Evolutionary conservation across 371 early-diverging fungal species (phyloP).

Genomic region (Neoconidiobolus thromboides): DNA sequence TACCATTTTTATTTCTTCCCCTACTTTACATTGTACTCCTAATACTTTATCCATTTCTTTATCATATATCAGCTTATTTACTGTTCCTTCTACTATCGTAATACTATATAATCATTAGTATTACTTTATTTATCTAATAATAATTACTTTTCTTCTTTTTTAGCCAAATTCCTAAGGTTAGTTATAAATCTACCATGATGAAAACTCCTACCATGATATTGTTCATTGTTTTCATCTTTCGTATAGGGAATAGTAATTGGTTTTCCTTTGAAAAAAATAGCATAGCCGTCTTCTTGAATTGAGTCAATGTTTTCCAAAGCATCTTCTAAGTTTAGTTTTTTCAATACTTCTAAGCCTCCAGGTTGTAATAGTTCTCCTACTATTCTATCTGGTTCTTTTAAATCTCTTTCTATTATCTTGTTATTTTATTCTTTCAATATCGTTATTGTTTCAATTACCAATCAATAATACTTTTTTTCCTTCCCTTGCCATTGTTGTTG

Average conservation of each 20-base stretch:
- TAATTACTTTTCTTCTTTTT: constrained; percentile 26
- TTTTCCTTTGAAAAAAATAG: constrained; percentile 34
- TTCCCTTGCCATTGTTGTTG: constrained; percentile 43
- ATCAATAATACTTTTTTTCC: constrained; percentile 50
- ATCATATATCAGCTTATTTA: constrained; percentile 27
- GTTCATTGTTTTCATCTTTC: constrained; percentile 16
- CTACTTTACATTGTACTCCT: constrained; percentile 22
- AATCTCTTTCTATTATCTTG: constrained; percentile 48
- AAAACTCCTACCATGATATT: constrained; percentile 54
- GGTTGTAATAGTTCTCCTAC: constrained; percentile 94
- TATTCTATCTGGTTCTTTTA: constrained; percentile 82
- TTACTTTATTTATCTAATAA: background rate
- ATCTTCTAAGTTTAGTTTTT: constrained; percentile 49
- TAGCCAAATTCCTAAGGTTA: constrained; percentile 55
- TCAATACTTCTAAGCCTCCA: constrained; percentile 67
- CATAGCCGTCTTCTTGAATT: constrained; percentile 72
- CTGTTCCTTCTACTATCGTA: constrained; percentile 52
- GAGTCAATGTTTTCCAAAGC: constrained; percentile 72
- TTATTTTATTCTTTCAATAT: background rate
- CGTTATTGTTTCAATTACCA: constrained; percentile 14
- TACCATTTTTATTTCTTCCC: background rate
- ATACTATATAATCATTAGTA: constrained; percentile 23
- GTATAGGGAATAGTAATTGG: constrained; percentile 37
- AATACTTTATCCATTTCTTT: constrained; percentile 20
- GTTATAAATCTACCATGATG: constrained; percentile 88